Evolutionary conservation across 148 eudicot genomes (phyloP), one percentile per base, ranked within the genome.

Genomic region (Fallopia convolvulus): DNA sequence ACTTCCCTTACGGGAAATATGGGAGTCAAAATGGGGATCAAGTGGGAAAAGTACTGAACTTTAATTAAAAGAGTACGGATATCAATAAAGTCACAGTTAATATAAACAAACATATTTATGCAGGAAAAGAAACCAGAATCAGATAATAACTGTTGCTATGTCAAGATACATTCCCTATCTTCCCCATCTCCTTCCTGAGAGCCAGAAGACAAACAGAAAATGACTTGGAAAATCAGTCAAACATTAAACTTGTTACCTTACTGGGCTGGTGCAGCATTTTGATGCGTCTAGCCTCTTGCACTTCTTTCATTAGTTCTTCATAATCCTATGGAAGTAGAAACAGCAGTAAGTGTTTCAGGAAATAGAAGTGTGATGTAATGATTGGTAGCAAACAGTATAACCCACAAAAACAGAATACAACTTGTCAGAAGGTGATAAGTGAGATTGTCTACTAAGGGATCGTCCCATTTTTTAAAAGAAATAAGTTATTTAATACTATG

Each of bases 261-360:
- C 99, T 96, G 58, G 99, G 99, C 79, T 90, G 99, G 90, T 96
- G 99, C 78, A 96, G 84, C 98, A 96, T 96, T 88, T 89, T 93
- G 86, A 96, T 96, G 46, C 99, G 93, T 77, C 99, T 90, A 76
- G 99, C 99, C 82, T 91, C 99, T 77, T 96, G 99, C 81, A 96
- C 99, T 83, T 96, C 99, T 83, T 88, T 90, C 97, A 96, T 87
- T 79, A 95, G 80, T 83, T 88, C 94, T 77, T 93, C 99, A 74
- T 88, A 76, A 82, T 96, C 98, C 98, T 93, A 84, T 76, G 70
- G 63, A 82, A 75, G 79, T 42, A 76, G 75, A 15, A 41, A 65
- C 5, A 75, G 74, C 36, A 48, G 17, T 72, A 11, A 10, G 53
- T 21, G 41, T 14, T 20, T 21, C 18, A 48, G 75, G 44, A 68